phyloP scores from a whole-genome alignment of 176 grass and related monocot genomes.

The Oryza officinalis region DNA sequence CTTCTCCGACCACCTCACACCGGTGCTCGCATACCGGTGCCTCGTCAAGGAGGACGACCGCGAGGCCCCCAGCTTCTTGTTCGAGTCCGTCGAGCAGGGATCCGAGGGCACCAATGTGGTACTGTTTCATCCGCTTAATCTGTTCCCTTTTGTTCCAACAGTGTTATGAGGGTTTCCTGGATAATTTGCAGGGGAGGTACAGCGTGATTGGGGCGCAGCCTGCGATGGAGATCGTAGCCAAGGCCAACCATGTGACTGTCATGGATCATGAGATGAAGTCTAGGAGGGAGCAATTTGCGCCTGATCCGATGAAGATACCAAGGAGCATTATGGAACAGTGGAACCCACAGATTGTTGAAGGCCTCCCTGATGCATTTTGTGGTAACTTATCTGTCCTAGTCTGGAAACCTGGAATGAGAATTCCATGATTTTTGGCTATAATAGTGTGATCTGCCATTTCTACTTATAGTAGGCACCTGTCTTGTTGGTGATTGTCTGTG shows the following conservation, averaged over 20 bases:
- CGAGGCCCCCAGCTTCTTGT: conserved; percentile 92
- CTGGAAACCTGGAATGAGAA: neutral
- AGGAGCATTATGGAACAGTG: conserved; percentile 71
- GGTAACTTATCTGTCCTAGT: conserved; percentile 42
- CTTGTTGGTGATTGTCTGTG: neutral
- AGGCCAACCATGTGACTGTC: conserved; percentile 57
- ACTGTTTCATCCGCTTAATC: neutral
- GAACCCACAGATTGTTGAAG: conserved; percentile 56
- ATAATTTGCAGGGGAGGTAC: conserved; percentile 69
- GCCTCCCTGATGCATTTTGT: conserved; percentile 81
- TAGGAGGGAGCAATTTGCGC: conserved; percentile 49
- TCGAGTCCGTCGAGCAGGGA: conserved; percentile 94
- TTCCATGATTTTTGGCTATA: neutral
- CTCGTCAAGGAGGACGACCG: conserved; percentile 88
- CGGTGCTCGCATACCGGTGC: conserved; percentile 87
- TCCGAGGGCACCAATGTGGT: conserved; percentile 82
- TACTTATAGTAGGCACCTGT: neutral
- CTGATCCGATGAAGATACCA: conserved; percentile 77
- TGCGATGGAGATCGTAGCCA: conserved; percentile 86
- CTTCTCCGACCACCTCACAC: conserved; percentile 84
- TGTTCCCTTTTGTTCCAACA: neutral
- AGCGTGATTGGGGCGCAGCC: conserved; percentile 85
- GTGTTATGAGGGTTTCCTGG: neutral
- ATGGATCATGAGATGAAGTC: conserved; percentile 74
- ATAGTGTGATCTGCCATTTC: neutral